A percentile compares a stretch with the other conserved stretches of the same genome.
These are phyloP conservation scores for Pythium periplocum DNA, from an alignment of 352 stramenopile genomes.

Conservation along the genomic window DNA sequence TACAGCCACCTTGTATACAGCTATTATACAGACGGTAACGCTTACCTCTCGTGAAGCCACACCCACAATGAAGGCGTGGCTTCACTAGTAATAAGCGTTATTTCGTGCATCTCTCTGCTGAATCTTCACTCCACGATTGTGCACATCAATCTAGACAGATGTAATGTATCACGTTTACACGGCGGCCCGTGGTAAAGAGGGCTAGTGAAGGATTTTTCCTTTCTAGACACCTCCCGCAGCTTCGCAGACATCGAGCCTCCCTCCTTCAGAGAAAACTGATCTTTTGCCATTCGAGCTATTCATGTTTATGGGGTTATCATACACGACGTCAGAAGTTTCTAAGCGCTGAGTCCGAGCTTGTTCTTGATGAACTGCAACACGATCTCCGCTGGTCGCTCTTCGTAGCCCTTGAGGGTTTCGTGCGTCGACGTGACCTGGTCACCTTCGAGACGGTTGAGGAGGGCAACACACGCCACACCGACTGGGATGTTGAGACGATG, in stretches of 20 bases:
- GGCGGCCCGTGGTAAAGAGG: background rate
- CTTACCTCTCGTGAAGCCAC: no score
- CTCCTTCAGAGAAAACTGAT: no score
- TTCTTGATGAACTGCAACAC: conserved; percentile 76
- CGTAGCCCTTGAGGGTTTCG: conserved; percentile 57
- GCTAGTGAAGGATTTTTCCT: background rate
- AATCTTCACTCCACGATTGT: no score
- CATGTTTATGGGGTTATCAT: background rate
- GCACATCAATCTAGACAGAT: no score
- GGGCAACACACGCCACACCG: conserved; percentile 63
- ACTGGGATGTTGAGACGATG: conserved; percentile 76
- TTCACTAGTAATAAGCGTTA: no score
- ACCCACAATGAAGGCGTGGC: no score
- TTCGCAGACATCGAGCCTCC: background rate
- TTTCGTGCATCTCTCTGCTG: no score
- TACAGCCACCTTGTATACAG: no score
- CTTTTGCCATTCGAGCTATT: background rate
- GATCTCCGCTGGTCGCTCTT: conserved; percentile 49
- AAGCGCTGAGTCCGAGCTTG: conserved; percentile 17
- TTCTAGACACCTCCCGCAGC: background rate
- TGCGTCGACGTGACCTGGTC: conserved; percentile 64
- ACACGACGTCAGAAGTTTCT: no score
- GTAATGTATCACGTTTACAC: background rate
- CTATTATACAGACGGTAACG: no score
- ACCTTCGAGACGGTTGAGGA: conserved; percentile 75